phyloP scores from a whole-genome alignment of 257 asterid species.

The Ballota nigra region DNA sequence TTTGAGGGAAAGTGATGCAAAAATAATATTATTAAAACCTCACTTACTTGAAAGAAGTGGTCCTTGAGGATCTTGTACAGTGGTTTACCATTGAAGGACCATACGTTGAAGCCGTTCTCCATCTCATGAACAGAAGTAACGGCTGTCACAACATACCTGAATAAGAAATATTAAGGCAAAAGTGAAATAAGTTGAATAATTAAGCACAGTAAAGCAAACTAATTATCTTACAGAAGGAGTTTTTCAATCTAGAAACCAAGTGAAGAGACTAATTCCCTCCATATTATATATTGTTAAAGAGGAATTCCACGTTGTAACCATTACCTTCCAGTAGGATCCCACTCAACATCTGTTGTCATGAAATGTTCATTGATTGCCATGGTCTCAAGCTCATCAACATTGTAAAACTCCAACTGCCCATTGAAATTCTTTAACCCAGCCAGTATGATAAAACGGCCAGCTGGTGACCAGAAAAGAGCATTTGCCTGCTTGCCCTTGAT shows the following conservation, averaged over 20 bases:
- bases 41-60: constrained; percentile 90
- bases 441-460: constrained; percentile 74
- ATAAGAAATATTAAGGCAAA: background rate
- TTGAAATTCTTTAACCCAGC: constrained; percentile 88
- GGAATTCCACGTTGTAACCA: background rate
- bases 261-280: background rate
- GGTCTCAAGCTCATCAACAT: constrained; percentile 97
- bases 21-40: background rate
- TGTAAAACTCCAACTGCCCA: constrained; percentile 89
- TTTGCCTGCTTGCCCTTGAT: constrained; percentile 90
- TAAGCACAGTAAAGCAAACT: background rate
- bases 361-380: constrained; percentile 87
- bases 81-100: constrained; percentile 89
- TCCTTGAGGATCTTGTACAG: constrained; percentile 78
- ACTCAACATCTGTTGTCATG: constrained; percentile 96
- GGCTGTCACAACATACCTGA: constrained; percentile 85
- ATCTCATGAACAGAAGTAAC: constrained; percentile 98
- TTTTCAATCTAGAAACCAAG: background rate
- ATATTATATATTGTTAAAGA: background rate
- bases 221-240: background rate
- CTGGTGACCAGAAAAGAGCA: constrained; percentile 93
- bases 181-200: background rate
- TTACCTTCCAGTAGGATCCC: constrained; percentile 99
- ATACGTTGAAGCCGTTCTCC: constrained; percentile 92
- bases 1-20: background rate